Percentiles rank a stretch among this genome's conserved stretches.
Conservation (phyloP, 768 basidiomycete genomes). For the Terana coerulea region DNA sequence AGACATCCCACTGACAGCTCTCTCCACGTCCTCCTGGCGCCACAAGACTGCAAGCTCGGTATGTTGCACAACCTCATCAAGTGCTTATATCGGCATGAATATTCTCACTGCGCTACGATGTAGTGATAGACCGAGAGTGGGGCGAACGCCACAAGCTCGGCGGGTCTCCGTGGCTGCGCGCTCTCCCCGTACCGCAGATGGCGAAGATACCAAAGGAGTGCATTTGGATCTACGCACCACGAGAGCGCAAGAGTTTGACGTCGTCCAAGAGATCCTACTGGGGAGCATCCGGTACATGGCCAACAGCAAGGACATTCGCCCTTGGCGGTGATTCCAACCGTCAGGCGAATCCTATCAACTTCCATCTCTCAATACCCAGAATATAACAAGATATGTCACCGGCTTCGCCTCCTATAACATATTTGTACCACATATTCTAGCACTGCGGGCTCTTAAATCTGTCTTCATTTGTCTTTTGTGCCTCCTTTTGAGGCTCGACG, state of each 20-base stretch:
- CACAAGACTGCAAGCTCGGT: constrained; percentile 27
- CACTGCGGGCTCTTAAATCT: too few relatives aligned
- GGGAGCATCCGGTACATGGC: constrained; percentile 25
- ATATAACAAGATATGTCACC: too few relatives aligned
- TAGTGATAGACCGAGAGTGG: constrained; percentile 27
- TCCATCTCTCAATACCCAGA: too few relatives aligned
- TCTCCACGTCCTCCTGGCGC: constrained; percentile 22
- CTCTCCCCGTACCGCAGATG: not conserved
- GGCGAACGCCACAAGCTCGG: constrained; percentile 26
- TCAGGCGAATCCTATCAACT: too few relatives aligned
- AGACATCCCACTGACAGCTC: constrained; percentile 24
- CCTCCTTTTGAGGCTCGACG: too few relatives aligned
- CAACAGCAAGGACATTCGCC: constrained; percentile 1
- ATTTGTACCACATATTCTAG: too few relatives aligned
- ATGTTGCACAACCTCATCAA: constrained; percentile 1
- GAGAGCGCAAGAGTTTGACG: constrained; percentile 25
- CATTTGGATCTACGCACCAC: constrained; percentile 26
- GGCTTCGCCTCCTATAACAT: too few relatives aligned
- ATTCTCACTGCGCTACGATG: not conserved
- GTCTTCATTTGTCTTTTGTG: too few relatives aligned
- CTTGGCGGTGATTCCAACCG: too few relatives aligned
- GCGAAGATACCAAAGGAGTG: constrained; percentile 21
- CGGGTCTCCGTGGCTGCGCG: constrained; percentile 9
- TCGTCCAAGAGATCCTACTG: constrained; percentile 22
- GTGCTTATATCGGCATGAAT: too few relatives aligned